phyloP scores from a whole-genome alignment of 176 grass and related monocot genomes.

The Bothriochloa decipiens region DNA sequence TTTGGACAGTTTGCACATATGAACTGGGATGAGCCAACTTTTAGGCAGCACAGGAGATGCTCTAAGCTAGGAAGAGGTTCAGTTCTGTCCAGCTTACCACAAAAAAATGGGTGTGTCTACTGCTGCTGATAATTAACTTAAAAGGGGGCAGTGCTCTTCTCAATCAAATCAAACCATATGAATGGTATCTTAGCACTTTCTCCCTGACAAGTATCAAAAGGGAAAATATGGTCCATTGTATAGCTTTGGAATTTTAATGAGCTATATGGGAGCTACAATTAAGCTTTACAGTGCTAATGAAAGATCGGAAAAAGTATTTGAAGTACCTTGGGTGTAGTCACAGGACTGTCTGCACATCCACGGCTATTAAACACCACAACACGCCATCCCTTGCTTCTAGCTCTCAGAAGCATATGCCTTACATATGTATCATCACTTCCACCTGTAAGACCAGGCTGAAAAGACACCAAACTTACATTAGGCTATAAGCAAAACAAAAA shows the following conservation, averaged over 20 bases:
- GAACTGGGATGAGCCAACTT: neutral
- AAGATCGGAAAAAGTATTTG: neutral
- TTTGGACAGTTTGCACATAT: conserved; percentile 10
- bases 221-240: neutral
- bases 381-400: conserved; percentile 86
- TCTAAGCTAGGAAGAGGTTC: neutral
- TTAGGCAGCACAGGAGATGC: neutral
- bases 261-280: neutral
- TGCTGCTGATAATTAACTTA: neutral
- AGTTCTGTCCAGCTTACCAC: neutral
- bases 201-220: neutral
- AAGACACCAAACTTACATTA: conserved; percentile 16
- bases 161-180: neutral
- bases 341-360: conserved; percentile 86
- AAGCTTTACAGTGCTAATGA: neutral
- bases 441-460: conserved; percentile 90
- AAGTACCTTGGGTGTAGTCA: conserved; percentile 90
- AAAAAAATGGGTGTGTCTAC: neutral
- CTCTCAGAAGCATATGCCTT: conserved; percentile 95
- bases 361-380: conserved; percentile 93
- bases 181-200: conserved; percentile 13
- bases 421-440: conserved; percentile 97
- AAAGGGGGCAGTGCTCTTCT: neutral
- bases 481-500: neutral
- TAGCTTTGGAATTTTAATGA: conserved; percentile 10